A percentile compares a stretch with the other conserved stretches of the same genome.
Conservation (phyloP, 140 eudicot genomes). For the Oenanthe javanica region DNA sequence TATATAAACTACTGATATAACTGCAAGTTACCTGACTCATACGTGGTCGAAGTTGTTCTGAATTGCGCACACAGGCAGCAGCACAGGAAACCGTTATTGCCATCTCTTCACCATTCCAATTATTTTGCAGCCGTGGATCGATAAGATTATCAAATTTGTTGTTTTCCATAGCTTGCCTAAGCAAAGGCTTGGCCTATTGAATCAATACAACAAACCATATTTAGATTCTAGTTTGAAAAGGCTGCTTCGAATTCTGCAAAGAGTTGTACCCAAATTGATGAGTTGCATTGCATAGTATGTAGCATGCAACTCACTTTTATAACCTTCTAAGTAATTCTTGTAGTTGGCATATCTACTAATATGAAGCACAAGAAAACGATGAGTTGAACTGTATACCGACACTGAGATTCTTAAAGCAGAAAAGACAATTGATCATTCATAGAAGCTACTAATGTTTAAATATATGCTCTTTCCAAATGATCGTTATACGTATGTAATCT, state of each 20-base stretch:
- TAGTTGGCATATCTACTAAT: no score
- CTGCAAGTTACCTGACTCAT: conserved; percentile 6
- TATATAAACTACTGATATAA: background rate
- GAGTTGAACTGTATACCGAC: no score
- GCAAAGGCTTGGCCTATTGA: conserved; percentile 10
- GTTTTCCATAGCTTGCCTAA: background rate
- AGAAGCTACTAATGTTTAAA: no score
- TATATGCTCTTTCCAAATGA: no score
- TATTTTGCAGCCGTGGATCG: background rate
- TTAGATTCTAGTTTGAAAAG: background rate
- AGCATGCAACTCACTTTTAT: no score
- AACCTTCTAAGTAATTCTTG: no score
- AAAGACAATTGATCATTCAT: no score
- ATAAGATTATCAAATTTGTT: background rate
- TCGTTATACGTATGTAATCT: background rate
- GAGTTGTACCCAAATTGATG: background rate
- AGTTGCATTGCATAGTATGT: no score
- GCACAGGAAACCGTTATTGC: conserved; percentile 1
- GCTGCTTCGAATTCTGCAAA: background rate
- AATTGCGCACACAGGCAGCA: conserved; percentile 4
- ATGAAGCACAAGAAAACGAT: no score
- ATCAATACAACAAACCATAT: background rate
- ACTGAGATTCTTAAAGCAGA: no score
- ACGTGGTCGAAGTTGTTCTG: conserved; percentile 1
- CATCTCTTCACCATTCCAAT: background rate